Evolutionary conservation across 2,329 filamentous ascomycete genomes (phyloP), one percentile per base, ranked within the genome.

Genomic region (Celoporthe dispersa): DNA sequence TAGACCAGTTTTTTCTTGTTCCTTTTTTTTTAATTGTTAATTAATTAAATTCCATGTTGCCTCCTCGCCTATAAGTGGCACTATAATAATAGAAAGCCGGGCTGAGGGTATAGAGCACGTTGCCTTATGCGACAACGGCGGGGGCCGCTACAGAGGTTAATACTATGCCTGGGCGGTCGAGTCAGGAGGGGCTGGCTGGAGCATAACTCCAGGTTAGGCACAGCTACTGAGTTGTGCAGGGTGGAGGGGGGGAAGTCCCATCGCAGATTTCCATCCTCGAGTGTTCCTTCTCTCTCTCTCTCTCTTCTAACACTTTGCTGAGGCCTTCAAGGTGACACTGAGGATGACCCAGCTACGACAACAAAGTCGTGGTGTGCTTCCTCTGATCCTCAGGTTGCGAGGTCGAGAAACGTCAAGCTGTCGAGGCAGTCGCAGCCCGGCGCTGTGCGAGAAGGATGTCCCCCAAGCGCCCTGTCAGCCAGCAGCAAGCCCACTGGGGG

Each of bases 101-200:
- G 22, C 5, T 14, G 53, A 57, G 53, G 25, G 28, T 31, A 28
- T 31, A 31, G 53, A 2, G 6, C 48, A n/a, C 33, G 53, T 16
- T 57, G 6, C 7, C 25, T 31, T 16, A n/a, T 16, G 53, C 25
- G 53, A 57, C 53, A 31, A 31, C 12, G 53, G 28, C 53, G 25
- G 25, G 25, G 53, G 25, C 28, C 53, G 53, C 14, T 57, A 31
- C 28, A 57, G 25, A 31, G 6, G 53, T 14, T 33, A 28, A 55
- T 28, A 28, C 25, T 3, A 57, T 33, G 25, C 53, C 28, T 57
- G 25, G 25, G 51, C 53, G 19, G 53, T 14, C 53, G 53, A 57
- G 53, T 57, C 53, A 57, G 53, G 53, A 57, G 53, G 53, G 53
- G 14, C 53, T 57, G 25, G 51, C 51, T 28, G 51, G 51, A 55